phyloP scores from a whole-genome alignment of 345 rosid genomes.

The Lumnitzera littorea region DNA sequence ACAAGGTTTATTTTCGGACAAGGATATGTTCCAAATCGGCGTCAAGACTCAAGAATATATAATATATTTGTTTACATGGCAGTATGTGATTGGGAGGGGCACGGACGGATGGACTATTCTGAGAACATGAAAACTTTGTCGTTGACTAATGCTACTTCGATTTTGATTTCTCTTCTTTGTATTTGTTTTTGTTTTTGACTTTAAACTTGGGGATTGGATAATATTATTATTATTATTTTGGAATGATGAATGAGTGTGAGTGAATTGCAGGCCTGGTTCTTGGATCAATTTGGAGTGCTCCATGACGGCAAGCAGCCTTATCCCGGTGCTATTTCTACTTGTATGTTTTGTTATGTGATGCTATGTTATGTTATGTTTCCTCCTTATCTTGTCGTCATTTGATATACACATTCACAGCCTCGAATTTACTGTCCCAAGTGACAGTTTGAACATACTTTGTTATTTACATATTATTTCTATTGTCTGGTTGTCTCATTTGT shows the following conservation, averaged over 20 bases:
- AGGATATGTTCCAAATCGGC: background rate
- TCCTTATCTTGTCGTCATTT: no score
- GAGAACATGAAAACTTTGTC: no score
- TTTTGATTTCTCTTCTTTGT: background rate
- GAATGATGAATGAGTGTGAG: background rate
- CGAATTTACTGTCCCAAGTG: no score
- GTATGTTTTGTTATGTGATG: conserved; percentile 39
- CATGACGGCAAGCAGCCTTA: conserved; percentile 91
- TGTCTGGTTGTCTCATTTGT: no score
- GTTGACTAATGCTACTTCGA: background rate
- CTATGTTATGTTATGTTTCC: conserved; percentile 6
- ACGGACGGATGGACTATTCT: background rate
- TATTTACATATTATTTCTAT: no score
- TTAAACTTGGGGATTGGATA: background rate
- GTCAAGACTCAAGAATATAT: background rate
- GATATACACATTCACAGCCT: no score
- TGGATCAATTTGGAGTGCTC: conserved; percentile 97
- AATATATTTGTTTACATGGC: background rate
- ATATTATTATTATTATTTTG: no score
- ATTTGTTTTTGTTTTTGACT: background rate
- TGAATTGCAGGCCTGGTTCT: conserved; percentile 69
- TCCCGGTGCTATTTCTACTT: conserved; percentile 79
- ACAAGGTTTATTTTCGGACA: background rate
- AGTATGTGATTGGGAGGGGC: background rate
- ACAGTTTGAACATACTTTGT: no score